Evolutionary conservation across 768 basidiomycete genomes (phyloP).

Genomic region (Pleurotus pulmonarius): DNA sequence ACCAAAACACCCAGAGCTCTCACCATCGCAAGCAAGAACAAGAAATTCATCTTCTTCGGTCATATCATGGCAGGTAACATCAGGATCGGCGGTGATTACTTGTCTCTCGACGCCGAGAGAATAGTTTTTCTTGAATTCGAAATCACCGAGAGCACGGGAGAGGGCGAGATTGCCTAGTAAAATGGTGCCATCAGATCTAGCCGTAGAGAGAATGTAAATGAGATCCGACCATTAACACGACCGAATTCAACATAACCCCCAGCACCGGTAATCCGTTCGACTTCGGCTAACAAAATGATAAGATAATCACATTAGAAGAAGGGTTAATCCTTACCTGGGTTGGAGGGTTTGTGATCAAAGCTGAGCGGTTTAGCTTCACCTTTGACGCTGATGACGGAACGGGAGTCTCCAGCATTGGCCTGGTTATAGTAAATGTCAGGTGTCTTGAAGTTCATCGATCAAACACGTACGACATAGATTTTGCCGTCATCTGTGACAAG

Average conservation of each 20-base stretch:
- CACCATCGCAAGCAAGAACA: conserved; percentile 96
- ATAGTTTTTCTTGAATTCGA: conserved; percentile 97
- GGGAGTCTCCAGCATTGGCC: conserved; percentile 98
- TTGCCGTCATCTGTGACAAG: conserved; percentile 74
- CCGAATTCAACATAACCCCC: conserved; percentile 97
- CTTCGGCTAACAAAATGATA: conserved; percentile 56
- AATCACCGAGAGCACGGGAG: conserved; percentile 94
- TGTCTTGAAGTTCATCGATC: neutral
- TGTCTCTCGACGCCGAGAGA: conserved; percentile 80
- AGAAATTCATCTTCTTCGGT: conserved; percentile 93
- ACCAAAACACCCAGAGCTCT: conserved; percentile 16
- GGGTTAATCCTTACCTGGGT: conserved; percentile 53
- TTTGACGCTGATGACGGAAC: conserved; percentile 80
- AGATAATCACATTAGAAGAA: neutral
- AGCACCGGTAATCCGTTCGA: conserved; percentile 78
- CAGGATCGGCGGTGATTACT: conserved; percentile 93
- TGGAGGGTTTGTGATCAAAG: conserved; percentile 94
- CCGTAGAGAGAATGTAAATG: neutral
- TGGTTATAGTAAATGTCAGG: conserved; percentile 27
- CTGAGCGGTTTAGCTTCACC: conserved; percentile 88
- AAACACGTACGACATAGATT: conserved; percentile 69
- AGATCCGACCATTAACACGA: conserved; percentile 82
- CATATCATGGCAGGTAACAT: conserved; percentile 77
- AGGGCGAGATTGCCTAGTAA: conserved; percentile 86
- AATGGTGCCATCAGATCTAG: conserved; percentile 1